Conservation (phyloP, 2,329 filamentous ascomycete genomes). For the Geosmithia morbida region DNA sequence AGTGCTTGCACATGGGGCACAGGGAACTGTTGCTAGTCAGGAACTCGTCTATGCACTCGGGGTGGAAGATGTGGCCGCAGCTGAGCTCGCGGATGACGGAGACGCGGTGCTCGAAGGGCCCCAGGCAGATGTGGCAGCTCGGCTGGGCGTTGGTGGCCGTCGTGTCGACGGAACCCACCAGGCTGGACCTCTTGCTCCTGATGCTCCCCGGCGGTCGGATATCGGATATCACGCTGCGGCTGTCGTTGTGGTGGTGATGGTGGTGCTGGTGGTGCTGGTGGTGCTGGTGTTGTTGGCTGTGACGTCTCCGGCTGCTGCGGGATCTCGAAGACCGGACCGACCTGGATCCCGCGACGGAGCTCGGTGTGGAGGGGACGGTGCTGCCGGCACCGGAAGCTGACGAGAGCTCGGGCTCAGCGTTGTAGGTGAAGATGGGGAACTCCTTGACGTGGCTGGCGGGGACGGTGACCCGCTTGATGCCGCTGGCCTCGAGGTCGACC, state of each 20-base stretch:
- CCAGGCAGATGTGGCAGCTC: constrained; percentile 80
- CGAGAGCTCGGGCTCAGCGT: constrained; percentile 30
- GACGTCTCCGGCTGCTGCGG: constrained; percentile 15
- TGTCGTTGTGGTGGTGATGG: constrained; percentile 5
- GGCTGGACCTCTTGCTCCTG: constrained; percentile 22
- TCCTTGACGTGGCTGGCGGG: constrained; percentile 55
- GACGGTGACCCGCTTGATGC: constrained; percentile 70
- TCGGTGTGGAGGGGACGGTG: constrained; percentile 20
- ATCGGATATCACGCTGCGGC: constrained; percentile 10
- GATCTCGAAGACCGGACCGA: constrained; percentile 13
- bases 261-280: constrained; percentile 12
- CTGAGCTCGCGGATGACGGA: constrained; percentile 73
- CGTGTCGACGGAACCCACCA: constrained; percentile 18
- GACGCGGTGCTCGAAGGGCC: constrained; percentile 55
- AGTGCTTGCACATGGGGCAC: constrained; percentile 83
- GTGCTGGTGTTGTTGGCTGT: constrained; percentile 11
- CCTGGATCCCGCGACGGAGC: constrained; percentile 9
- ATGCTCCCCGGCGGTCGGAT: constrained; percentile 14
- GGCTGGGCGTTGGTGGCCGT: constrained; percentile 54
- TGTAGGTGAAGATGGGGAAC: constrained; percentile 70
- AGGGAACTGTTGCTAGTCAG: constrained; percentile 66
- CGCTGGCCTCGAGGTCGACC: constrained; percentile 73
- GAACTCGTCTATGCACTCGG: constrained; percentile 80
- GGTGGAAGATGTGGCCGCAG: constrained; percentile 88
- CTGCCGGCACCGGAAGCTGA: constrained; percentile 1